Conservation (phyloP, 805 yeast species). For the Ogataea ganodermae region DNA sequence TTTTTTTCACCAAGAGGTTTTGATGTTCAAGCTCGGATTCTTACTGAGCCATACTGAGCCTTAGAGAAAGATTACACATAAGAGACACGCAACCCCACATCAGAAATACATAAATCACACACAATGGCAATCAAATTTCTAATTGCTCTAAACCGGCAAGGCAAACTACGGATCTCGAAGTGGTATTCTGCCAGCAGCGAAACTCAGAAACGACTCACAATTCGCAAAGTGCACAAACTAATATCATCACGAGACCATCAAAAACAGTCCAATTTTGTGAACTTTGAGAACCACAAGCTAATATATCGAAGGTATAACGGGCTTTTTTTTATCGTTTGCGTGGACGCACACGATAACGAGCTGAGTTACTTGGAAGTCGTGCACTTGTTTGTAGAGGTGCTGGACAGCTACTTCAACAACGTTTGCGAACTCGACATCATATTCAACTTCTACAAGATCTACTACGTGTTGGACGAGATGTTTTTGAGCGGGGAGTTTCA, state of each 20-base stretch:
- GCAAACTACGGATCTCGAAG: conserved; percentile 83
- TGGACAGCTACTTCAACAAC: conserved; percentile 83
- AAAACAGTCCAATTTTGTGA: conserved; percentile 52
- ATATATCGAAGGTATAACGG: conserved; percentile 93
- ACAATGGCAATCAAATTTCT: conserved; percentile 78
- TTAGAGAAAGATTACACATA: too few species aligned
- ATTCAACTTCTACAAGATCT: conserved; percentile 85
- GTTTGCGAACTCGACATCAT: conserved; percentile 94
- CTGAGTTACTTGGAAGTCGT: conserved; percentile 79
- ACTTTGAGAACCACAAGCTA: conserved; percentile 61
- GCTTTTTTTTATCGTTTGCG: conserved; percentile 79
- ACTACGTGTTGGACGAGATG: conserved; percentile 81
- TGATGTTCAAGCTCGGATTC: too few species aligned
- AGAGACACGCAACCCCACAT: too few species aligned
- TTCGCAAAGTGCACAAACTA: conserved; percentile 71
- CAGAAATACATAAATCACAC: neutral
- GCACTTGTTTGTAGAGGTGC: conserved; percentile 84
- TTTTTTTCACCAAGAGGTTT: neutral
- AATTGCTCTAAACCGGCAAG: conserved; percentile 86
- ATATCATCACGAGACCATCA: conserved; percentile 83
- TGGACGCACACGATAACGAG: conserved; percentile 81
- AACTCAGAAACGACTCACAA: conserved; percentile 47
- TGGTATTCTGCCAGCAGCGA: conserved; percentile 55
- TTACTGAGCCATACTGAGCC: too few species aligned
- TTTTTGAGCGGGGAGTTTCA: conserved; percentile 89